Conservation (phyloP, 805 yeast species). For the Lachancea fermentati region DNA sequence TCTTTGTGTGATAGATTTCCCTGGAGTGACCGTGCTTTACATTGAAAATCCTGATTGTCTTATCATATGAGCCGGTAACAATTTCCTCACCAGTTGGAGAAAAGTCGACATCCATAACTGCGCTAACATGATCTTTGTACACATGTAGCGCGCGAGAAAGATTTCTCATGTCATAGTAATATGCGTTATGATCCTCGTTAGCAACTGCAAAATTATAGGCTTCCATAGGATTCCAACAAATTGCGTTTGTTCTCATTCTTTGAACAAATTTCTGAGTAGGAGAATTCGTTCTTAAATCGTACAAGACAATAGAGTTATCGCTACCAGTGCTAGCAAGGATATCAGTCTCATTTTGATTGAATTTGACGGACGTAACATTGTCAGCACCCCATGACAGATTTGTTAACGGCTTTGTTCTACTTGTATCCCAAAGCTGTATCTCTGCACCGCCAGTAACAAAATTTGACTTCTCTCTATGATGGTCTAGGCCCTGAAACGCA, state of each 20-base stretch:
- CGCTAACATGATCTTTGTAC: constrained; percentile 92
- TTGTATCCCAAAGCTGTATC: constrained; percentile 88
- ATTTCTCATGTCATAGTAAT: constrained; percentile 95
- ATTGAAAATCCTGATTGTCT: constrained; percentile 77
- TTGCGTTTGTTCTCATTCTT: constrained; percentile 72
- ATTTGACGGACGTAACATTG: constrained; percentile 72
- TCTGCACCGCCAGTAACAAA: constrained; percentile 92
- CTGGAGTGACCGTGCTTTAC: constrained; percentile 83
- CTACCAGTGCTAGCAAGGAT: constrained; percentile 84
- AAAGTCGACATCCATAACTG: constrained; percentile 90
- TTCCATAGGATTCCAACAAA: constrained; percentile 98
- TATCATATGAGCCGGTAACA: constrained; percentile 93
- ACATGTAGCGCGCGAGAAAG: constrained; percentile 76
- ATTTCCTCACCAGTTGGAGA: constrained; percentile 96
- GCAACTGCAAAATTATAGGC: constrained; percentile 91
- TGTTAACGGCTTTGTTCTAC: constrained; percentile 69
- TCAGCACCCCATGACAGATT: constrained; percentile 96
- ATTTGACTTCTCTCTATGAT: constrained; percentile 62
- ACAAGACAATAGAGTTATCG: constrained; percentile 84
- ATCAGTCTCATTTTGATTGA: constrained; percentile 86
- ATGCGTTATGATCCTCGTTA: constrained; percentile 90
- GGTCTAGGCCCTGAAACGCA: constrained; percentile 81
- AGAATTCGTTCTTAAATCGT: constrained; percentile 84
- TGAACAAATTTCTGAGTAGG: constrained; percentile 91
- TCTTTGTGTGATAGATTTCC: constrained; percentile 91